Conservation (phyloP, 768 basidiomycete genomes). For the Suillus ampliporus region DNA sequence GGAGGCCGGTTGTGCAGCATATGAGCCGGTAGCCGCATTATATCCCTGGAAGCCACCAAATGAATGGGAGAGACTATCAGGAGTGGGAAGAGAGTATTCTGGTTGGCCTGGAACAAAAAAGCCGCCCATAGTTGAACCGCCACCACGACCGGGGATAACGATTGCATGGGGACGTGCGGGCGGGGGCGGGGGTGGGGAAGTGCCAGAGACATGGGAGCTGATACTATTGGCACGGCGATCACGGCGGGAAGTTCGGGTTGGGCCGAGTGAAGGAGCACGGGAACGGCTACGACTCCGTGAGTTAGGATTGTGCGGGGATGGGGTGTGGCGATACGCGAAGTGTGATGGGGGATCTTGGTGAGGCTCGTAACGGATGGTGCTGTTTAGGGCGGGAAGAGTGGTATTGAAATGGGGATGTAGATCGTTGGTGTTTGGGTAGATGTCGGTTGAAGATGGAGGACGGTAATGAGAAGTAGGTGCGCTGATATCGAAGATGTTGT, state of each 20-base stretch:
- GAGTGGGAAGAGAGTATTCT: conserved; percentile 54
- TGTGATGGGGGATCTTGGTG: conserved; percentile 40
- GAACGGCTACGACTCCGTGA: conserved; percentile 57
- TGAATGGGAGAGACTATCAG: conserved; percentile 41
- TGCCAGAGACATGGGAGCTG: conserved; percentile 59
- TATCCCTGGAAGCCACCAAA: conserved; percentile 37
- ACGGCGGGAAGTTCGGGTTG: conserved; percentile 57
- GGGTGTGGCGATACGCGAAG: conserved; percentile 31
- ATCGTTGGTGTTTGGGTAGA: conserved; percentile 32
- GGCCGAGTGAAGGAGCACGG: conserved; percentile 47
- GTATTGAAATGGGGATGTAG: conserved; percentile 51
- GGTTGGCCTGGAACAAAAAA: conserved; percentile 36
- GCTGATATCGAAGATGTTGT: conserved; percentile 70
- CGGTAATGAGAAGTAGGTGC: conserved; percentile 43
- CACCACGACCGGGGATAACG: conserved; percentile 59
- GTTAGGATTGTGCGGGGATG: conserved; percentile 34
- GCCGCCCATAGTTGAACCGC: conserved; percentile 34
- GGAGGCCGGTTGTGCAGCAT: conserved; percentile 35
- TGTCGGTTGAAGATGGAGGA: conserved; percentile 25
- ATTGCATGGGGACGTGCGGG: conserved; percentile 65
- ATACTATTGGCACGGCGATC: conserved; percentile 65
- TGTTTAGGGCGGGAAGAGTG: conserved; percentile 56
- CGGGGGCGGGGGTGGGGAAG: conserved; percentile 49
- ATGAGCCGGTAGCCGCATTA: conserved; percentile 35
- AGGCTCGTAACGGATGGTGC: conserved; percentile 56